Percentiles rank a stretch among this genome's conserved stretches.
These are phyloP conservation scores for Acidiella bohemica DNA, from an alignment of 495 filamentous ascomycete genomes.

Conservation along the genomic window DNA sequence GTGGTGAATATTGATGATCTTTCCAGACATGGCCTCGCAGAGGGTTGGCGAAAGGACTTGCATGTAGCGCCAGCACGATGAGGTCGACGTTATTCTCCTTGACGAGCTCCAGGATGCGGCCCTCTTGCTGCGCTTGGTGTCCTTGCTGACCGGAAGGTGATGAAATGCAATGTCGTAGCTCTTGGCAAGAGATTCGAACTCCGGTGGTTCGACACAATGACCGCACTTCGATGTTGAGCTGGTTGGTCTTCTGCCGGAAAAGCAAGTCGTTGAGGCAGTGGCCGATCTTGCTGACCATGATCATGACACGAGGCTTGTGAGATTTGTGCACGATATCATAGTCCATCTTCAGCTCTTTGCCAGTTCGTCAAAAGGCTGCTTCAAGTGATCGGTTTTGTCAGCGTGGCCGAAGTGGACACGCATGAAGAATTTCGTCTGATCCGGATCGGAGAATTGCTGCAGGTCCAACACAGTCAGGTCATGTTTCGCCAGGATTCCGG, in stretches of 20 bases:
- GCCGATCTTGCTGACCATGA: conserved; percentile 73
- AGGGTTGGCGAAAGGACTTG: conserved; percentile 61
- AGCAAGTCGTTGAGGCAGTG: conserved; percentile 72
- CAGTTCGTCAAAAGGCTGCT: conserved; percentile 37
- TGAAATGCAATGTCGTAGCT: conserved; percentile 60
- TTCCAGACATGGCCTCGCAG: conserved; percentile 56
- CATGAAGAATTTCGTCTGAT: conserved; percentile 57
- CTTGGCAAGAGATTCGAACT: conserved; percentile 50
- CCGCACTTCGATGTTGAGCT: conserved; percentile 52
- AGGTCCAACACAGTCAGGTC: conserved; percentile 61
- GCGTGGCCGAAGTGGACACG: conserved; percentile 53
- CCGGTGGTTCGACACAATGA: conserved; percentile 64
- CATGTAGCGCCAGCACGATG: conserved; percentile 68
- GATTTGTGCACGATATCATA: conserved; percentile 48
- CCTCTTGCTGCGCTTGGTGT: conserved; percentile 57
- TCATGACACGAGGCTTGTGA: conserved; percentile 54
- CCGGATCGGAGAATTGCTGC: conserved; percentile 57
- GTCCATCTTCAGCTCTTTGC: conserved; percentile 45
- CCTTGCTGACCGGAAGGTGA: conserved; percentile 57
- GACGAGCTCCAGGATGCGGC: conserved; percentile 49
- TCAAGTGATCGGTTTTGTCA: conserved; percentile 33
- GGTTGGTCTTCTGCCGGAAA: conserved; percentile 50
- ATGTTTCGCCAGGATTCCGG: conserved; percentile 50
- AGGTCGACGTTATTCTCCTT: conserved; percentile 51
- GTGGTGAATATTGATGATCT: conserved; percentile 76